These are phyloP conservation scores for Solanum megistacrolobum DNA, from an alignment of 257 asterid species.

Conservation along the genomic window DNA sequence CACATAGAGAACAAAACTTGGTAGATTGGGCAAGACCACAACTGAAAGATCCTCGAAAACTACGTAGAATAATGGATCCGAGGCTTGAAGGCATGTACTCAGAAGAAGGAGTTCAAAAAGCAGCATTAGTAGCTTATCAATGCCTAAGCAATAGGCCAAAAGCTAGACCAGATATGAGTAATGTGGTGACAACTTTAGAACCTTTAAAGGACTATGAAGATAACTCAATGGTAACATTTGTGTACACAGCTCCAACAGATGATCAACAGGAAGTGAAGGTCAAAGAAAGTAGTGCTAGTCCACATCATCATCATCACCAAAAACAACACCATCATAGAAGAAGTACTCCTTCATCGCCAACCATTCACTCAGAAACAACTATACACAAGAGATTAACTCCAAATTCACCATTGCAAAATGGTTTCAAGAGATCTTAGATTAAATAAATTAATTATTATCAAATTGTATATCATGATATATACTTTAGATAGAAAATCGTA, in stretches of 20 bases:
- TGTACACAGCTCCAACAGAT: slow-evolving; percentile 37
- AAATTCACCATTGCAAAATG: slow-evolving; percentile 24
- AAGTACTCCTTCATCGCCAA: slow-evolving; percentile 25
- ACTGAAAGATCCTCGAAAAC: slow-evolving; percentile 56
- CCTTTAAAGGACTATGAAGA: slow-evolving; percentile 42
- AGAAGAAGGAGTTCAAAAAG: slow-evolving; percentile 51
- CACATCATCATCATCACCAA: slow-evolving; percentile 6
- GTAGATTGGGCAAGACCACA: slow-evolving; percentile 75
- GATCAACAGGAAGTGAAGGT: not conserved
- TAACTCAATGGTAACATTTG: slow-evolving; percentile 43
- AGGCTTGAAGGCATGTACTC: slow-evolving; percentile 75
- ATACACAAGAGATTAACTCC: slow-evolving; percentile 7
- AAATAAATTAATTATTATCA: not conserved
- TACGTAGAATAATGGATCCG: slow-evolving; percentile 63
- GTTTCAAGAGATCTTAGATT: slow-evolving; percentile 12
- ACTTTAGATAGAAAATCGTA: not conserved
- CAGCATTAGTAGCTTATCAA: slow-evolving; percentile 58
- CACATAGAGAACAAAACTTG: slow-evolving; percentile 51
- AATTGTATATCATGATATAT: not conserved
- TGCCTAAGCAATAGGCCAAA: slow-evolving; percentile 79
- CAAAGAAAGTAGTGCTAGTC: not conserved
- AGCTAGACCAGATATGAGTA: slow-evolving; percentile 51
- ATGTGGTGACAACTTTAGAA: slow-evolving; percentile 39
- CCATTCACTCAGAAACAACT: slow-evolving; percentile 27
- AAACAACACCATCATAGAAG: slow-evolving; percentile 21